Evolutionary conservation across 371 early-diverging fungal genomes (phyloP).

Genomic region (Mucor plumbeus): DNA sequence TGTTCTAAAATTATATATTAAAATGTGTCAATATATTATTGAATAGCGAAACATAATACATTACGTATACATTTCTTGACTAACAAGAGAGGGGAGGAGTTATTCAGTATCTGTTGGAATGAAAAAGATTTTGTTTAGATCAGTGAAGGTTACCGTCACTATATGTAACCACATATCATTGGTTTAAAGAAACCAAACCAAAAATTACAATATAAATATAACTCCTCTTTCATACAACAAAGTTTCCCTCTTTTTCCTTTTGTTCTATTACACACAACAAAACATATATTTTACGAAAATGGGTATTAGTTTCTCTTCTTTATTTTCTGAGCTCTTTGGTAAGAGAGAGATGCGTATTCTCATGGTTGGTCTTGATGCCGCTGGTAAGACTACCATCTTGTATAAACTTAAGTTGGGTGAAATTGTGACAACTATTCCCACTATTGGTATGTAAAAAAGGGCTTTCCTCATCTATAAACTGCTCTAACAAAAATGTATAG

Average conservation of each 20-base stretch:
- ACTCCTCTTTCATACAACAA: not conserved
- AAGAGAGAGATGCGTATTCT: constrained; percentile 96
- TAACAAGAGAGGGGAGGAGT: not conserved
- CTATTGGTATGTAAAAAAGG: constrained; percentile 52
- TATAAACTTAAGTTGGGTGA: constrained; percentile 88
- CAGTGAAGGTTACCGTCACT: not conserved
- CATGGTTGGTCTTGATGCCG: constrained; percentile 96
- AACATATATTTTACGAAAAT: constrained; percentile 26
- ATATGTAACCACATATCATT: constrained; percentile 9
- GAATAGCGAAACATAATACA: constrained; percentile 19
- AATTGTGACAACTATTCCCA: constrained; percentile 97
- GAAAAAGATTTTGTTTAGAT: not conserved
- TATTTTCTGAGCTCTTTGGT: constrained; percentile 63
- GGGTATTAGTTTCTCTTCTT: constrained; percentile 56
- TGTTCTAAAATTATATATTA: constrained; percentile 14
- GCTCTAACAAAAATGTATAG: constrained; percentile 38
- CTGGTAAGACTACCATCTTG: constrained; percentile 99
- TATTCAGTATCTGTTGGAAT: no score
- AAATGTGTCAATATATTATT: not conserved
- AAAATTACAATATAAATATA: not conserved
- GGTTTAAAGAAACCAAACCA: constrained; percentile 13
- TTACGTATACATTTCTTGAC: constrained; percentile 21
- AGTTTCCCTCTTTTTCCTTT: not conserved
- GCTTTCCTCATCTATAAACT: not conserved
- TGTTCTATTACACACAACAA: not conserved